Evolutionary conservation across 2,329 filamentous ascomycete genomes (phyloP).

Genomic region (Ceratocystis lukuohia): DNA sequence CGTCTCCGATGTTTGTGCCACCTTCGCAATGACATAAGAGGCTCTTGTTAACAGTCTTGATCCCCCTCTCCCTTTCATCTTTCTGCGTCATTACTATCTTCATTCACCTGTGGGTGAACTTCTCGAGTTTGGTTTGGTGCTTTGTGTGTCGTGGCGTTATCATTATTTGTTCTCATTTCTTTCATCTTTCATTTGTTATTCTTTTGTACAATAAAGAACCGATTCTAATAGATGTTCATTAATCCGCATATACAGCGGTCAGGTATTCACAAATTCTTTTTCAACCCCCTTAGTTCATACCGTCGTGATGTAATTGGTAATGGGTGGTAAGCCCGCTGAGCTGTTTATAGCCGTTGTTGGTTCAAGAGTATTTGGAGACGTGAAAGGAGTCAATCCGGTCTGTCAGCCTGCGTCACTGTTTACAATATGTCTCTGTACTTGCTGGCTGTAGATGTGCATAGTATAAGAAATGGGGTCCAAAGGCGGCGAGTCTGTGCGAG

Average conservation of each 20-base stretch:
- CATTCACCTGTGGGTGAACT: neutral
- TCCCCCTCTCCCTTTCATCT: neutral
- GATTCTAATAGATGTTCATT: neutral
- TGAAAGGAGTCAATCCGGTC: neutral
- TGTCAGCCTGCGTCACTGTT: neutral
- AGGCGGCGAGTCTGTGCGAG: neutral
- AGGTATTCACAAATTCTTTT: neutral
- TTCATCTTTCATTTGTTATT: neutral
- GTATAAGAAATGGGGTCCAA: constrained; percentile 5
- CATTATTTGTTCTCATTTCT: neutral
- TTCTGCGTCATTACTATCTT: neutral
- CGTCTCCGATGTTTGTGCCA: constrained; percentile 10
- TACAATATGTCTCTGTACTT: neutral
- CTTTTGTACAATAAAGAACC: neutral
- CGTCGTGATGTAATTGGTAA: constrained; percentile 8
- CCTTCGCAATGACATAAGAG: neutral
- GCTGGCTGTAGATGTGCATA: constrained; percentile 3
- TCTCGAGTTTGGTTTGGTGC: neutral
- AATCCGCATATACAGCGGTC: neutral
- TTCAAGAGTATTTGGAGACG: neutral
- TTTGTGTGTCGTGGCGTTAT: neutral
- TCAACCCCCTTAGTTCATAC: neutral
- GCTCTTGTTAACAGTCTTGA: neutral
- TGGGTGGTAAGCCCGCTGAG: neutral
- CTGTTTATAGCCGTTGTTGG: neutral